Evolutionary conservation across 106 monocot species (phyloP).

Genomic region (Platanthera guangdongensis): DNA sequence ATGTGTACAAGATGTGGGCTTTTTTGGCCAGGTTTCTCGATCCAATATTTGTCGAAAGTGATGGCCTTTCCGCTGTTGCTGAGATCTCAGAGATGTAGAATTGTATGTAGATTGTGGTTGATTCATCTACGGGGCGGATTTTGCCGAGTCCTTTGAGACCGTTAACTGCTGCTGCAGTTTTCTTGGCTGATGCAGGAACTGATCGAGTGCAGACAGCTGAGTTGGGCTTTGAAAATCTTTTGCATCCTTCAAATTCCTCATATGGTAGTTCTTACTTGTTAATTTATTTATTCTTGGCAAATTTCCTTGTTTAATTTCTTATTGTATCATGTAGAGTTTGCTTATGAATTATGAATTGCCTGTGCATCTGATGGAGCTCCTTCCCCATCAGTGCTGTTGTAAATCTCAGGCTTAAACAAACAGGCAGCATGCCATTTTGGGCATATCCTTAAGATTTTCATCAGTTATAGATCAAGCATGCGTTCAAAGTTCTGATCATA

Average conservation of each 20-base stretch:
- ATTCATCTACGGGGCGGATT: neutral
- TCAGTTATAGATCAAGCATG: constrained; percentile 1
- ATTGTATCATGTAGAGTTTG: constrained; percentile 37
- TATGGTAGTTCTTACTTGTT: constrained; percentile 5
- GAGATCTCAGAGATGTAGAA: constrained; percentile 36
- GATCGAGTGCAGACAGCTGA: neutral
- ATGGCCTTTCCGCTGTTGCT: constrained; percentile 34
- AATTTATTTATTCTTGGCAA: constrained; percentile 47
- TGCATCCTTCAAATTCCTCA: neutral
- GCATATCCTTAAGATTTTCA: neutral
- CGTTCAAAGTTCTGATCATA: neutral
- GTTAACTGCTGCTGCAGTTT: neutral
- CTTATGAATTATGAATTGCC: constrained; percentile 19
- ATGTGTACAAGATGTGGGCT: constrained; percentile 86
- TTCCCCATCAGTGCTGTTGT: neutral
- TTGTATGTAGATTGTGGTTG: constrained; percentile 2
- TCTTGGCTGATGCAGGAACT: neutral
- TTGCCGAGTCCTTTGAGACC: neutral
- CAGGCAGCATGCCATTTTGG: neutral
- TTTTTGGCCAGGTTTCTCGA: constrained; percentile 77
- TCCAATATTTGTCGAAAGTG: constrained; percentile 49
- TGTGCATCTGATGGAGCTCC: constrained; percentile 3
- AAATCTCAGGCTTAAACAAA: neutral
- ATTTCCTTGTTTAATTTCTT: constrained; percentile 15
- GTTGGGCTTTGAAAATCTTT: constrained; percentile 6